Evolutionary conservation across 2,329 filamentous ascomycete species (phyloP), one percentile per base, ranked within the genome.

Genomic region (Penicillium sp.): DNA sequence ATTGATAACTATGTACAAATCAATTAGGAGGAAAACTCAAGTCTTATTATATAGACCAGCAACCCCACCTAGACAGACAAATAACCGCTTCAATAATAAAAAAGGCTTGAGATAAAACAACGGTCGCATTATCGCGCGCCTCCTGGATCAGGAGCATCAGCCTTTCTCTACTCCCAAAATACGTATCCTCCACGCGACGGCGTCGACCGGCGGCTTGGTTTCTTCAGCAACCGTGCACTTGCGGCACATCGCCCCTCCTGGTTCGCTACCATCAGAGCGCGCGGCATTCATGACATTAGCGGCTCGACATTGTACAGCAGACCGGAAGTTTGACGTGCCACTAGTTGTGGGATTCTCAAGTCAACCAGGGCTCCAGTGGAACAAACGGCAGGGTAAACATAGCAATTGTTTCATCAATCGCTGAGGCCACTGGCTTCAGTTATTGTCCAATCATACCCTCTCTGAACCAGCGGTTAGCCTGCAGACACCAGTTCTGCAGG

Each of bases 81-180:
- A 4, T 59, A 56, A 49, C 57, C 53, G 56, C 56, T 17, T 33
- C 27, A 19, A 38, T 50, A 37, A 15, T 59, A 1, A 21, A 48
- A 37, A 21, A 29, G n/a, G 4, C 41, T 19, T 42, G 17, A 19
- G 13, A 29, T 33, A 43, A 57, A 45, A 50, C 38, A 41, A 9
- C n/a, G 33, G 59, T 41, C 64, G 1, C 19, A 41, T 41, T 41
- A 23, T 41, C 40, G 66, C 64, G 66, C 60, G 60, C 60, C 48
- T 54, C 59, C 57, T 60, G 57, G 51, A 53, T 56, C 57, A 29
- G 6, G 27, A 33, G 31, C 5, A 12, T 3, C 8, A 21, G 19
- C 31, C 25, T 25, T 37, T 2, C 21, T 27, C 17, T 4, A 15
- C 2, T 47, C 27, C 42, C 4, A 27, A 40, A 38, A 46, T 54